These are phyloP conservation scores for Lactarius psammicola DNA, from an alignment of 768 basidiomycete genomes.

Conservation along the genomic window DNA sequence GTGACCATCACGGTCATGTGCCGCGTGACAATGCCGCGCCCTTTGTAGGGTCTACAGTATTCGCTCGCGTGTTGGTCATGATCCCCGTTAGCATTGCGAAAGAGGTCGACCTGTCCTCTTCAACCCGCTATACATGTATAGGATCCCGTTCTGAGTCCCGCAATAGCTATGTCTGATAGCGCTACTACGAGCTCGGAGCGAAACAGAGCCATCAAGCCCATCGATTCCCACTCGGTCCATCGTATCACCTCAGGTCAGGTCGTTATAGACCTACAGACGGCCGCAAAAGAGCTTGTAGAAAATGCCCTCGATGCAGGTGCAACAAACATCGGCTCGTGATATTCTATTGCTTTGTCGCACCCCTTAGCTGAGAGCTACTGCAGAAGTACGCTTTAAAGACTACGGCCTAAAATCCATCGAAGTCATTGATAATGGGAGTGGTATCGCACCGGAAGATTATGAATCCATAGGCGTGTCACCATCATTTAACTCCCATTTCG, in stretches of 20 bases:
- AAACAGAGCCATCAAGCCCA: conserved; percentile 45
- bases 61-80: neutral
- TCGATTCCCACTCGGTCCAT: conserved; percentile 79
- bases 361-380: neutral
- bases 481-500: neutral
- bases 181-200: neutral
- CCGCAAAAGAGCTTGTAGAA: conserved; percentile 95
- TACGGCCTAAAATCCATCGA: conserved; percentile 81
- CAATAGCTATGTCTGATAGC: conserved; percentile 1
- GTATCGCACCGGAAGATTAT: conserved; percentile 77
- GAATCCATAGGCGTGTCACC: conserved; percentile 64
- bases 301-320: conserved; percentile 94
- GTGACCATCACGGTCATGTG: conserved; percentile 19
- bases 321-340: conserved; percentile 69
- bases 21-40: conserved; percentile 12
- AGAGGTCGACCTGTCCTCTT: too few species aligned
- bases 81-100: neutral
- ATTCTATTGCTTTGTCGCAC: neutral
- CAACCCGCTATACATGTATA: neutral
- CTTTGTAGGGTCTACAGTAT: neutral
- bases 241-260: conserved; percentile 94
- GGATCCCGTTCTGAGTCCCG: neutral
- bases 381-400: conserved; percentile 90
- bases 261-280: conserved; percentile 87
- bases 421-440: conserved; percentile 89